phyloP scores from a whole-genome alignment of 2,329 filamentous ascomycete genomes.

The Botrytis hyacinthi region DNA sequence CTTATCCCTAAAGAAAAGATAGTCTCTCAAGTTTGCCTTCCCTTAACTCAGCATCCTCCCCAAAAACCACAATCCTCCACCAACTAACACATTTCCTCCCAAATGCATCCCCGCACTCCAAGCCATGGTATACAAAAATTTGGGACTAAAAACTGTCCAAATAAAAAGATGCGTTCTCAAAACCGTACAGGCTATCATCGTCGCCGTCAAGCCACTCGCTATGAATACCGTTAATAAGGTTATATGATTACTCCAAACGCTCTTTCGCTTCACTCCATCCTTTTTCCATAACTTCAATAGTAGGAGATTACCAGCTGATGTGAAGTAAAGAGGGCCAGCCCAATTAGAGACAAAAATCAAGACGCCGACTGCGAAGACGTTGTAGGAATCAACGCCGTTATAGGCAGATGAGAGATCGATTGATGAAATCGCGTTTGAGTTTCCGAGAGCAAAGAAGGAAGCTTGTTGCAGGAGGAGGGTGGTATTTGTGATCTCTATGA shows the following conservation, averaged over 20 bases:
- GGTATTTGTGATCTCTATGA: conserved; percentile 63
- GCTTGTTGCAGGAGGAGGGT: conserved; percentile 75
- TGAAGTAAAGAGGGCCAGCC: conserved; percentile 89
- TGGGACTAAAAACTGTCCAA: conserved; percentile 98
- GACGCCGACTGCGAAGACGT: conserved; percentile 73
- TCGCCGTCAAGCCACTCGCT: conserved; percentile 61
- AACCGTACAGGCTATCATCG: conserved; percentile 85
- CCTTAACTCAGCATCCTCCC: conserved; percentile 40
- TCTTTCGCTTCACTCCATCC: conserved; percentile 19
- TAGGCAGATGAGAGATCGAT: conserved; percentile 93
- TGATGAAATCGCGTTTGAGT: conserved; percentile 93
- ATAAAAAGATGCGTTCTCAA: conserved; percentile 91
- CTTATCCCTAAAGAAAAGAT: not conserved
- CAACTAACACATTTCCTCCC: conserved; percentile 63
- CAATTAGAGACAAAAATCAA: conserved; percentile 89
- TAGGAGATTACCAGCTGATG: conserved; percentile 61
- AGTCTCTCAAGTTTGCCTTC: too few species aligned
- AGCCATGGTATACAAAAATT: conserved; percentile 87
- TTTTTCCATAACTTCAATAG: conserved; percentile 43
- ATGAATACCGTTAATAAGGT: conserved; percentile 69
- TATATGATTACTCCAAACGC: conserved; percentile 49
- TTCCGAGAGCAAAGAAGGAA: conserved; percentile 86
- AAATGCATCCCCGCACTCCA: conserved; percentile 86
- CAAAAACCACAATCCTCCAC: conserved; percentile 57
- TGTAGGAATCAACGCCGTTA: conserved; percentile 84